A percentile compares a stretch with the other conserved stretches of the same genome.
phyloP scores from a whole-genome alignment of 208 protist genomes.

The Naegleria lovaniensis region DNA sequence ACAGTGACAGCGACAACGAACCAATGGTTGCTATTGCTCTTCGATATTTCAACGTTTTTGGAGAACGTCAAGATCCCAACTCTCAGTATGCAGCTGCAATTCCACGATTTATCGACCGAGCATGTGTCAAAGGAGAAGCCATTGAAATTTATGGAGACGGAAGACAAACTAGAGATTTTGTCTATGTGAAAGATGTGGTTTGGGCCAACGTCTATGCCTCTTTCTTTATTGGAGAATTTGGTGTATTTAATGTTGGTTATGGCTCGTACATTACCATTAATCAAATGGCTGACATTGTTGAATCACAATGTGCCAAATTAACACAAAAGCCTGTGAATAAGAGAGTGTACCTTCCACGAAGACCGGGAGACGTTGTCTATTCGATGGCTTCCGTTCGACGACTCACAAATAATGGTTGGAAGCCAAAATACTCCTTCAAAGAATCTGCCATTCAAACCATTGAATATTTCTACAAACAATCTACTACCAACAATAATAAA shows the following conservation, averaged over 20 bases:
- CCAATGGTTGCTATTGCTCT: neutral
- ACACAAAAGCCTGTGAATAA: neutral
- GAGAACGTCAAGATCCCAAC: conserved; percentile 41
- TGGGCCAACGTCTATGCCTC: conserved; percentile 14
- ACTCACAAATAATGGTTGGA: neutral
- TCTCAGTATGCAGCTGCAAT: conserved; percentile 41
- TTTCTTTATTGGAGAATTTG: neutral
- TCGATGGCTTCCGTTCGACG: neutral
- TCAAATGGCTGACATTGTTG: neutral
- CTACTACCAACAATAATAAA: neutral
- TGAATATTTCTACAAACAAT: neutral
- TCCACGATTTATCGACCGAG: conserved; percentile 35
- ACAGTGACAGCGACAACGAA: neutral
- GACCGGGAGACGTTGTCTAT: neutral
- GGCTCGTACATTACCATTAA: neutral
- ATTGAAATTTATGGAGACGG: conserved; percentile 46
- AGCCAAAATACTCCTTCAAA: neutral
- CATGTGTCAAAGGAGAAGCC: neutral
- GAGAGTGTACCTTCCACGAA: neutral
- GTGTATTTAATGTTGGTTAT: conserved; percentile 16
- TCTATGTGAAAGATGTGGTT: conserved; percentile 38
- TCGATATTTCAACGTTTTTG: conserved; percentile 48
- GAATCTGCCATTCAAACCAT: neutral
- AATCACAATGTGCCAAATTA: neutral
- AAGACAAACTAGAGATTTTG: conserved; percentile 43